Evolutionary conservation across 2,329 filamentous ascomycete species (phyloP), one percentile per base, ranked within the genome.

Genomic region (Stagonosporopsis cucurbitacearum): DNA sequence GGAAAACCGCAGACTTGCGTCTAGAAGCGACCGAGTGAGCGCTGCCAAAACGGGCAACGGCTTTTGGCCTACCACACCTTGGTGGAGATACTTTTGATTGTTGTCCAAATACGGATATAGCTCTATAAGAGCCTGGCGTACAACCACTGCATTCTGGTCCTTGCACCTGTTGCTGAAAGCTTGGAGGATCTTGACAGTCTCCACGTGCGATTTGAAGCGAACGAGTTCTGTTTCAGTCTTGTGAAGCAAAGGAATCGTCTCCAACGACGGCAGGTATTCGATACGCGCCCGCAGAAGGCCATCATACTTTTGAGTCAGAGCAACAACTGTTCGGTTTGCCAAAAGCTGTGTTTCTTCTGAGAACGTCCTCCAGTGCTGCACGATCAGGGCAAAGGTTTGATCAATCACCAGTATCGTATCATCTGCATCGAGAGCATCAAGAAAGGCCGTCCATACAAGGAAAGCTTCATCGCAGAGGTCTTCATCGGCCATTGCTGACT

Each of bases 381-480:
- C 87, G 44, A 98, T 87, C 36, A 96, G 86, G 49, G 93, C 92
- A 63, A 98, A 92, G 0, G 93, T 96, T 54, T 94, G 92, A 70
- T 96, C 92, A 8, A 98, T 80, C 33, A 97, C 82, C 23, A 86
- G 82, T 62, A 89, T 88, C 6, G 96, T 82, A 68, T 97, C 93
- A 22, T 92, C 88, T 53, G 88, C 87, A 43, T 72, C 68, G 2
- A 98, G 82, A 47, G 88, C 85, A 25, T 79, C 84, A 17, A 98
- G 83, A 77, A 99, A 87, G 8, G 87, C 83, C 23, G 86, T 83
- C 95, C 95, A 99, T 44, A 92, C 91, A 4, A 84, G 85, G 67
- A 98, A 93, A 2, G 92, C 91, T 26, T 86, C 81, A 58, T 91
- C 83, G 58, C 91, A 87, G n/a, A 99, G 81, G 42, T 88, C 84